Evolutionary conservation across 78 protist genomes (phyloP).

Genomic region (Tieghemostelium lacteum): DNA sequence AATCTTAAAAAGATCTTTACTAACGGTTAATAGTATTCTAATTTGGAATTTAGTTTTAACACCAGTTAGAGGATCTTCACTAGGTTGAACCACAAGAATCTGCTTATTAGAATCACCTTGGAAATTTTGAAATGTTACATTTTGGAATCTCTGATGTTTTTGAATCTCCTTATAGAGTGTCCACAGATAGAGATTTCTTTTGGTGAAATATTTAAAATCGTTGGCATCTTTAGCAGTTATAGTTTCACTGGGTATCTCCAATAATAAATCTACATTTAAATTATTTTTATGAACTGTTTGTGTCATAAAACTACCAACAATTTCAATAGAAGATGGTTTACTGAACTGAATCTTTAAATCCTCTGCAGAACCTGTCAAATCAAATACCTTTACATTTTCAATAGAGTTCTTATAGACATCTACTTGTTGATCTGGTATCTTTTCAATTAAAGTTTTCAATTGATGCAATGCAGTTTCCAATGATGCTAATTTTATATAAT

Average conservation of each 20-base stretch:
- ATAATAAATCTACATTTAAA: conserved; percentile 57
- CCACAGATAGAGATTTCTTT: conserved; percentile 58
- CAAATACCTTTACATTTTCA: conserved; percentile 36
- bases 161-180: conserved; percentile 1
- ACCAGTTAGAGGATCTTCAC: conserved; percentile 62
- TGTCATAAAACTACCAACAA: conserved; percentile 70
- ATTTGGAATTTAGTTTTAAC: conserved; percentile 50
- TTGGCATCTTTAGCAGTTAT: conserved; percentile 22
- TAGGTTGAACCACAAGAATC: conserved; percentile 41
- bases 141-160: conserved; percentile 15
- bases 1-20: conserved; percentile 4
- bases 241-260: conserved; percentile 43
- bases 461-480: conserved; percentile 63
- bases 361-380: conserved; percentile 18
- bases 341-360: neutral
- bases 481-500: conserved; percentile 53
- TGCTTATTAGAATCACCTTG: conserved; percentile 72
- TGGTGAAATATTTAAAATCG: conserved; percentile 57
- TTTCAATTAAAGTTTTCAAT: conserved; percentile 19
- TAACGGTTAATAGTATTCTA: conserved; percentile 32
- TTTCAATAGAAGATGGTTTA: conserved; percentile 29
- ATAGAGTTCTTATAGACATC: neutral
- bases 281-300: conserved; percentile 24
- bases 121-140: conserved; percentile 15
- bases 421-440: conserved; percentile 45